Evolutionary conservation across 208 protist genomes (phyloP).

Genomic region (Leishmania aethiopica): DNA sequence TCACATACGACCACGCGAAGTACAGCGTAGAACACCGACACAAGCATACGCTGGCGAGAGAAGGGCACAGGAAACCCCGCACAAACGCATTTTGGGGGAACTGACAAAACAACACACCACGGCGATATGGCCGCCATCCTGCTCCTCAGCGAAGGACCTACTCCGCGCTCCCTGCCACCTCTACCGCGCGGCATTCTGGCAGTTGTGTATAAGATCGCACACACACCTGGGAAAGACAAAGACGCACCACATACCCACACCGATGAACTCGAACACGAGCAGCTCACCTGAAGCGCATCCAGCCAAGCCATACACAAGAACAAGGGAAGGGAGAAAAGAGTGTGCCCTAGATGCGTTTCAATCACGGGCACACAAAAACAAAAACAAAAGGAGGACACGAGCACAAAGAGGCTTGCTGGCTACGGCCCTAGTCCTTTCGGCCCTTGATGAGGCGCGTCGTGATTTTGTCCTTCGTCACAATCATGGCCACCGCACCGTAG

Average conservation of each 20-base stretch:
- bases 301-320: neutral
- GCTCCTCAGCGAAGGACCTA: neutral
- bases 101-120: neutral
- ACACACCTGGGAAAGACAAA: neutral
- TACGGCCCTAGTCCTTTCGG: slow-evolving; percentile 69
- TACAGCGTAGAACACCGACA: neutral
- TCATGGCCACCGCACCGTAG: slow-evolving; percentile 96
- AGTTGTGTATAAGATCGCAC: neutral
- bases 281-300: neutral
- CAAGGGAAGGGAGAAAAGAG: neutral
- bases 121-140: neutral
- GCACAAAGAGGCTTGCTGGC: neutral
- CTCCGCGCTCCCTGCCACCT: neutral
- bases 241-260: neutral
- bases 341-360: neutral
- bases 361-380: neutral
- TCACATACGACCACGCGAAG: neutral
- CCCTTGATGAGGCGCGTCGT: slow-evolving; percentile 88
- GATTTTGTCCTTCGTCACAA: slow-evolving; percentile 86
- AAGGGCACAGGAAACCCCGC: neutral
- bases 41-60: neutral
- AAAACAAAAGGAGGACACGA: neutral
- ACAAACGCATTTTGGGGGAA: neutral
- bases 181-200: neutral
- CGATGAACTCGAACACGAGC: slow-evolving; percentile 8